Base-by-base conservation (phyloP, 73 alveolate genomes). In the Paramecium octaurelia region DNA sequence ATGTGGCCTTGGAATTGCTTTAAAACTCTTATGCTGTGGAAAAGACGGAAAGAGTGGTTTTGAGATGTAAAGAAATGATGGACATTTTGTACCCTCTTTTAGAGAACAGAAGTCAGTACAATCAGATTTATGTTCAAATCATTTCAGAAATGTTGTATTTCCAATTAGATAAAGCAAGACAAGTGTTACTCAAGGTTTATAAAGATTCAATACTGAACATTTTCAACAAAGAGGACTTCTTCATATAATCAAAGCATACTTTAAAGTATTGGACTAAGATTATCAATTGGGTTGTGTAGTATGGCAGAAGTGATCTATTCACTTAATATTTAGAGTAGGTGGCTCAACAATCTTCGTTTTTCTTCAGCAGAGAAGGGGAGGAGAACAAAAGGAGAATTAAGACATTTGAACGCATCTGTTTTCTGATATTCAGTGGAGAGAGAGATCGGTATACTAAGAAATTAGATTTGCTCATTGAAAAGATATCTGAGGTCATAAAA, bases 231-330 rank as follows among this genome's bases (percentile, higher is more conserved):
- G 94, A 89, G 20, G 88, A 89, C 29, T 89, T 89, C 71, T 89
- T 89, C 48, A 46, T 35, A 31, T 48, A 83, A 64, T 58, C 71
- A 3, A 68, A 89, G 36, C 18, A 43, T 12, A 89, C 94, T 5
- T 73, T 89, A 59, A 59, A 83, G 38, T 89, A 89, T 50, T 89
- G 94, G 94, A 83, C 92, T 23, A 89, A 89, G 31, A 89, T 89
- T 11, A 89, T 89, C 0, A 83, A 89, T 89, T 89, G 88, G 87
- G 94, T 89, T 5, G 85, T 89, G 44, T 27, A 77, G 18, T 46
- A 43, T 64, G 94, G 75, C 8, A 70, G 84, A 43, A 89, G 58
- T 70, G 94, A 89, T 46, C 46, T 89, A 16, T 89, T 89, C 48
- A 68, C 44, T 27, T 50, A 71, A 21, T 89, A 89, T 70, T 58